A percentile compares a stretch with the other conserved stretches of the same genome.
phyloP scores from a whole-genome alignment of 1,284 basidiomycete genomes.

The Tilletia indica region DNA sequence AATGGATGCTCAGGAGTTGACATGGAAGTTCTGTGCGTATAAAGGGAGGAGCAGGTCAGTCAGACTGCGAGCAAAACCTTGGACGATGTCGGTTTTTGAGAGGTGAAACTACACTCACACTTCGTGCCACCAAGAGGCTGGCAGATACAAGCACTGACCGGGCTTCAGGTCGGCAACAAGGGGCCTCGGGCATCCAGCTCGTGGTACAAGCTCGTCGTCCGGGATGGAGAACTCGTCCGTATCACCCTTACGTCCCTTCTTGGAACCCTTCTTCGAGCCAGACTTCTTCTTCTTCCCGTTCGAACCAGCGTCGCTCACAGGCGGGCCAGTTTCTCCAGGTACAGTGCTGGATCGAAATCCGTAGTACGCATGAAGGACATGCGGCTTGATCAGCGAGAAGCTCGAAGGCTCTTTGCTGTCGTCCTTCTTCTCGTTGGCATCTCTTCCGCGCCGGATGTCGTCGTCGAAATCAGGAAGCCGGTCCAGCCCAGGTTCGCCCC shows the following conservation, averaged over 20 bases:
- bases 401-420: constrained; percentile 45
- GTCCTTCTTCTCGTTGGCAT: constrained; percentile 10
- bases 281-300: not conserved
- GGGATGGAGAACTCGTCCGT: not conserved
- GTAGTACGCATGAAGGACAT: constrained; percentile 41
- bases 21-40: not conserved
- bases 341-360: constrained; percentile 23
- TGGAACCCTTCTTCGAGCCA: not conserved
- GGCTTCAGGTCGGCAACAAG: constrained; percentile 45
- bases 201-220: constrained; percentile 17
- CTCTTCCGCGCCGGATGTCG: not conserved
- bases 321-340: not conserved
- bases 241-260: not conserved
- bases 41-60: not conserved
- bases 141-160: constrained; percentile 55
- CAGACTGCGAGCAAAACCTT: not conserved
- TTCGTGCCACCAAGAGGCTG: constrained; percentile 54
- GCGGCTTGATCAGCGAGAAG: constrained; percentile 46
- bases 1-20: constrained; percentile 24
- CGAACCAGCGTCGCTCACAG: not conserved
- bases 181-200: constrained; percentile 42
- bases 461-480: not conserved
- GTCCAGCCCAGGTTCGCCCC: constrained; percentile 18
- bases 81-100: not conserved
- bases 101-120: constrained; percentile 40